Percentiles rank a stretch among this genome's conserved stretches.
These are phyloP conservation scores for Hemileia vastatrix DNA, from an alignment of 1,284 basidiomycete genomes.

Conservation along the genomic window DNA sequence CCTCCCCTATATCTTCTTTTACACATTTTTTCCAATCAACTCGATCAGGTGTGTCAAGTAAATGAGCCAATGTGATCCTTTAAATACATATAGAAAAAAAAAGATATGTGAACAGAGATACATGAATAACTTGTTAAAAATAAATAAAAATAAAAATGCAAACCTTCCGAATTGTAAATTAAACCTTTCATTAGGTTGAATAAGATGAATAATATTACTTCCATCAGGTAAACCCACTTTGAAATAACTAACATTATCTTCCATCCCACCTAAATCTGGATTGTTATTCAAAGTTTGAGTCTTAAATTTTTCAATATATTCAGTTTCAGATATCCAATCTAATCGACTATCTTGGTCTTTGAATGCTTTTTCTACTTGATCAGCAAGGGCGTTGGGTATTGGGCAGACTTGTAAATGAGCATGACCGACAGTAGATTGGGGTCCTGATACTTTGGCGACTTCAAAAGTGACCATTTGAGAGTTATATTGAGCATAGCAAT, in stretches of 20 bases:
- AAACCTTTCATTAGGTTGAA: constrained; percentile 66
- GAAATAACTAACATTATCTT: constrained; percentile 62
- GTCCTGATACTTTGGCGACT: constrained; percentile 60
- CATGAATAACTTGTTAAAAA: background rate
- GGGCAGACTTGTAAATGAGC: constrained; percentile 83
- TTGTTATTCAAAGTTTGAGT: constrained; percentile 49
- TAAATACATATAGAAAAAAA: constrained; percentile 13
- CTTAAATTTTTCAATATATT: constrained; percentile 44
- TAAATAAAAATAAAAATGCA: constrained; percentile 34
- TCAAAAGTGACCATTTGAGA: constrained; percentile 70
- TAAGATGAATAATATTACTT: constrained; percentile 69
- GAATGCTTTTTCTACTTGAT: constrained; percentile 62
- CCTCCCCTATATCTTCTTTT: constrained; percentile 58
- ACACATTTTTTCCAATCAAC: constrained; percentile 82
- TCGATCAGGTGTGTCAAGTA: constrained; percentile 64
- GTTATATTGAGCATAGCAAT: constrained; percentile 61
- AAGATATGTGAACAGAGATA: constrained; percentile 4
- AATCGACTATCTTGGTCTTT: constrained; percentile 58
- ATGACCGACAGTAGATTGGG: constrained; percentile 69
- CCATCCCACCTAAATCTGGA: constrained; percentile 53
- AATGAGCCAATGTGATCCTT: constrained; percentile 65
- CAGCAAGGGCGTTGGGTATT: constrained; percentile 56
- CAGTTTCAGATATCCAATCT: no score
- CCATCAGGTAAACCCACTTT: constrained; percentile 79
- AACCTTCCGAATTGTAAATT: constrained; percentile 86